Base-by-base conservation (phyloP, 2,329 filamentous ascomycete species). In the Pseudogymnoascus sp. region DNA sequence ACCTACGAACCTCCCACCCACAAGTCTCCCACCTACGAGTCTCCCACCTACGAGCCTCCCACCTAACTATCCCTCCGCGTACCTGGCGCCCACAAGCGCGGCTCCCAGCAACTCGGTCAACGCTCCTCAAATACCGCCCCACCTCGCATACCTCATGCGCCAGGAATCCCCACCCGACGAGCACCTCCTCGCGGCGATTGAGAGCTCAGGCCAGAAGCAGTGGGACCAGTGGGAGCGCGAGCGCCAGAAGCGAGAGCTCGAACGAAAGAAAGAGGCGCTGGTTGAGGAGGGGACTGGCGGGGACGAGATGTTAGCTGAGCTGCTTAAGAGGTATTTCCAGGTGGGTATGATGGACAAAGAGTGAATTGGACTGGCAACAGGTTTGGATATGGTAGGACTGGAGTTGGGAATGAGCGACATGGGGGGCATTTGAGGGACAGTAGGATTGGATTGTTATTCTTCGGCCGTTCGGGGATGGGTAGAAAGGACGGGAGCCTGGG, bases 261-360 rank as follows among this genome's bases (percentile, higher is more conserved):
- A 41, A 31, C 33, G 59, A 8, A 60, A 60, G 35, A 60, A 60
- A 40, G 59, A 60, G 59, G 59, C 33, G 19, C 59, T 60, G 31
- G 38, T 60, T 60, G 38, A 38, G 1, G 35, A 60, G 35, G 59
- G 35, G 12, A 60, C 59, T 26, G 59, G 59, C 14, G 59, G 59
- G 6, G 59, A 60, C 12, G n/a, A 41, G 22, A 60, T 38, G 59
- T 40, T 60, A 19, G 59, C 59, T 11, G 59, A 60, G 59, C 35
- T 60, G 19, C 33, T 60, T 60, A 41, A 60, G 59, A 38, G 33
- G 6, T 60, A 60, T 60, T 40, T 60, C 22, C 35, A 38, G 4
- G 59, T 60, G 33, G 38, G 38, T 26, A 60, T 60, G 59, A 40
- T 60, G 33, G 59, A 60, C 16, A 56, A 56, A 1, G 50, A 35